phyloP scores from a whole-genome alignment of 2,329 filamentous ascomycete species.

The Ploettnerulaceae sp. region DNA sequence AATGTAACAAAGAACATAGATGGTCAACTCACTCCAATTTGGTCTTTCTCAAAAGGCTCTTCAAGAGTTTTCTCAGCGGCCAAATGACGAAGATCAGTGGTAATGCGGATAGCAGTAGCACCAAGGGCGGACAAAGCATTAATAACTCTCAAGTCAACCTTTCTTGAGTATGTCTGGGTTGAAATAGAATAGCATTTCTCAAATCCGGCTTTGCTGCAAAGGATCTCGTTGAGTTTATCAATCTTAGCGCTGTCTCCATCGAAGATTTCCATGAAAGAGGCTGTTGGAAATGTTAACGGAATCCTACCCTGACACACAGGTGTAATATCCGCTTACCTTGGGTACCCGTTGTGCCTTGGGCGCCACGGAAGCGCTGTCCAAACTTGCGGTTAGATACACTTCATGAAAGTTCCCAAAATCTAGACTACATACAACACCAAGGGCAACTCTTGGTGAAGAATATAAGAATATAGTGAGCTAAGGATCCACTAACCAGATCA shows the following conservation, averaged over 20 bases:
- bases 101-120: constrained; percentile 71
- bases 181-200: constrained; percentile 44
- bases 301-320: not conserved
- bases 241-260: constrained; percentile 46
- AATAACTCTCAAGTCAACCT: constrained; percentile 75
- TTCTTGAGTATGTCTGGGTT: constrained; percentile 69
- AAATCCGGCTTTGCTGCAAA: constrained; percentile 54
- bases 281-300: not conserved
- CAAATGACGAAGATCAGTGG: constrained; percentile 68
- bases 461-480: too few species aligned
- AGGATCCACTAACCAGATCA: constrained; percentile 47
- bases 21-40: constrained; percentile 56
- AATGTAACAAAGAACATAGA: too few species aligned
- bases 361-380: constrained; percentile 62
- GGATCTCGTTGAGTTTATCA: constrained; percentile 49
- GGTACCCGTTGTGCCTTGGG: constrained; percentile 61
- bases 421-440: too few species aligned
- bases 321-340: constrained; percentile 44
- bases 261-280: constrained; percentile 42
- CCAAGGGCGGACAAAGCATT: constrained; percentile 78
- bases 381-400: not conserved
- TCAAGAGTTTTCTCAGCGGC: constrained; percentile 78
- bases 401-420: too few species aligned
- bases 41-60: constrained; percentile 74
- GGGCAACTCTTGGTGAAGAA: too few species aligned